Evolutionary conservation across 208 protist genomes (phyloP).

Genomic region (Trypanosoma platydactyli): DNA sequence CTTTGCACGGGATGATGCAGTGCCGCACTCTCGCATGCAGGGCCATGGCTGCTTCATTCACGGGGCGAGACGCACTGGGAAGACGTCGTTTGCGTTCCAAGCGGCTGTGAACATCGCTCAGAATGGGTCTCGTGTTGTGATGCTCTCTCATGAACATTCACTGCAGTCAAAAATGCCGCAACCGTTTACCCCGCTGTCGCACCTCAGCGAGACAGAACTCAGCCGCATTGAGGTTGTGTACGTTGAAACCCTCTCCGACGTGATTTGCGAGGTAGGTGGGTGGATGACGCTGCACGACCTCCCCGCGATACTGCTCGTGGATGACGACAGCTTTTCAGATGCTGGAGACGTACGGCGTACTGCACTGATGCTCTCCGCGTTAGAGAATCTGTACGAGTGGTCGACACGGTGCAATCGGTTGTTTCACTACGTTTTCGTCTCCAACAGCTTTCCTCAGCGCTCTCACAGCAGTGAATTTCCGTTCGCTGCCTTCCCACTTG

Average conservation of each 20-base stretch:
- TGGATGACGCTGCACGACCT: slow-evolving; percentile 21
- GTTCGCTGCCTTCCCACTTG: slow-evolving; percentile 50
- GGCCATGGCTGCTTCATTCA: slow-evolving; percentile 56
- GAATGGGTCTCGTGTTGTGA: slow-evolving; percentile 31
- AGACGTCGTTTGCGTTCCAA: slow-evolving; percentile 74
- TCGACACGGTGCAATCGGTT: slow-evolving; percentile 6
- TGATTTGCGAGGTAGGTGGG: slow-evolving; percentile 35
- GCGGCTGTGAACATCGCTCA: slow-evolving; percentile 50
- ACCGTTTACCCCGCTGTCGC: slow-evolving; percentile 53
- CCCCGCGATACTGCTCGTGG: slow-evolving; percentile 46
- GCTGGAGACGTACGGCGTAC: slow-evolving; percentile 17
- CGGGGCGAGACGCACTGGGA: slow-evolving; percentile 47
- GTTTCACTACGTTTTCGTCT: slow-evolving; percentile 55
- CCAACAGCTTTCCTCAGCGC: slow-evolving; percentile 31
- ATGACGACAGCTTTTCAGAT: slow-evolving; percentile 55
- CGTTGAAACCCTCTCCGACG: slow-evolving; percentile 34
- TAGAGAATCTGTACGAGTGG: slow-evolving; percentile 50
- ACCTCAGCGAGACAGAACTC: slow-evolving; percentile 36
- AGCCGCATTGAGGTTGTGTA: slow-evolving; percentile 64
- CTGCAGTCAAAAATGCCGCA: slow-evolving; percentile 58
- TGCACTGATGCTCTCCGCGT: slow-evolving; percentile 15
- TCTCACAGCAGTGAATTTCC: slow-evolving; percentile 31
- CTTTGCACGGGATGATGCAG: not conserved
- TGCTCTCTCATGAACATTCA: slow-evolving; percentile 51
- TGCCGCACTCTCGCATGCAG: slow-evolving; percentile 3